These are phyloP conservation scores for Cardamine occulta DNA, from an alignment of 345 rosid species.

Conservation along the genomic window DNA sequence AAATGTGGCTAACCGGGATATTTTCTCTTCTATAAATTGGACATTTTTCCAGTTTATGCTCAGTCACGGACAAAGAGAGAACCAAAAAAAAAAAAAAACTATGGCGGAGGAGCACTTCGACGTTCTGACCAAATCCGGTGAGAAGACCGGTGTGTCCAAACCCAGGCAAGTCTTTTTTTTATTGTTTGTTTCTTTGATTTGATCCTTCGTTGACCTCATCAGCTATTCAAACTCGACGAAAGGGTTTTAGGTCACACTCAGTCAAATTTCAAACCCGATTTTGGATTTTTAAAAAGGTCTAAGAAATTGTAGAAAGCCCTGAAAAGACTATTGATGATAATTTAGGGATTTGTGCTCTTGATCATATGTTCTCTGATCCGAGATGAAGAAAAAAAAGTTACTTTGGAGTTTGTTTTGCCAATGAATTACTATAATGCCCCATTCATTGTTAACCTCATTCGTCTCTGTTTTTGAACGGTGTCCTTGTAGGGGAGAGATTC, in stretches of 20 bases:
- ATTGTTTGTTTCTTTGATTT: neutral
- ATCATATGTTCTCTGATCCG: conserved; percentile 8
- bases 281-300: too few relatives aligned
- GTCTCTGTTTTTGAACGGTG: conserved; percentile 10
- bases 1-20: neutral
- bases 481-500: conserved; percentile 63
- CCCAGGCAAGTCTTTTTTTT: conserved; percentile 55
- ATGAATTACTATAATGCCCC: neutral
- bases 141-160: conserved; percentile 70
- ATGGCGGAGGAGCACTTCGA: conserved; percentile 68
- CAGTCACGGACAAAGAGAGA: neutral
- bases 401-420: neutral
- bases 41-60: neutral
- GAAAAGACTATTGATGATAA: neutral
- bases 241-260: neutral
- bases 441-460: conserved; percentile 5
- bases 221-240: conserved; percentile 14
- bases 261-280: neutral
- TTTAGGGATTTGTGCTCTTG: conserved; percentile 13
- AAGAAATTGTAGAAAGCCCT: neutral
- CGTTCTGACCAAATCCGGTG: conserved; percentile 67
- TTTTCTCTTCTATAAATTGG: neutral
- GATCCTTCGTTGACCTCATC: conserved; percentile 33
- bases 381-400: neutral
- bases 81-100: neutral